These are phyloP conservation scores for Mucor circinelloides DNA, from an alignment of 371 early-diverging fungal species.

Conservation along the genomic window DNA sequence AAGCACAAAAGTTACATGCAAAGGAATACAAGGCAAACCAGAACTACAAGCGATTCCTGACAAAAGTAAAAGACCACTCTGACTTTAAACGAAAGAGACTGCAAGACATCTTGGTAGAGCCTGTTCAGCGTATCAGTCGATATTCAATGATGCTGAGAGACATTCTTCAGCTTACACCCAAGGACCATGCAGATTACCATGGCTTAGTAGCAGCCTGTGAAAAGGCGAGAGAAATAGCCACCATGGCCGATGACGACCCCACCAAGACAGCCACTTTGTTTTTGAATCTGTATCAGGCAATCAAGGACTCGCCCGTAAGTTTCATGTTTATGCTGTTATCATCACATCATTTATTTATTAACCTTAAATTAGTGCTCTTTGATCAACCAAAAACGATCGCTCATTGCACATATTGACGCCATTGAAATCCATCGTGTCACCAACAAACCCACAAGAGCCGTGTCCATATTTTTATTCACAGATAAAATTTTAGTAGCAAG, in stretches of 20 bases:
- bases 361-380: conserved; percentile 31
- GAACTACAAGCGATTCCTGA: conserved; percentile 35
- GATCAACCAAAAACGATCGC: conserved; percentile 42
- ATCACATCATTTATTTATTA: neutral
- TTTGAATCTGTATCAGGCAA: conserved; percentile 28
- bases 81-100: conserved; percentile 37
- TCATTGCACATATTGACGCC: conserved; percentile 46
- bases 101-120: conserved; percentile 45
- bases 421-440: conserved; percentile 43
- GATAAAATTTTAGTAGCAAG: conserved; percentile 48
- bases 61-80: conserved; percentile 31
- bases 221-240: conserved; percentile 42
- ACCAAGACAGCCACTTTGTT: conserved; percentile 45
- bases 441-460: conserved; percentile 37
- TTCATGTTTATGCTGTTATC: neutral
- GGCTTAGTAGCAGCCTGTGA: conserved; percentile 35
- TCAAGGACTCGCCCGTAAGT: conserved; percentile 38
- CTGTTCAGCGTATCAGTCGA: conserved; percentile 49
- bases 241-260: conserved; percentile 46
- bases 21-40: conserved; percentile 41
- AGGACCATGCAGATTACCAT: conserved; percentile 35
- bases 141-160: conserved; percentile 54
- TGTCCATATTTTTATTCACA: conserved; percentile 47
- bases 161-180: conserved; percentile 34
- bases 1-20: conserved; percentile 38